phyloP scores from a whole-genome alignment of 768 basidiomycete species.

The Trametes villosa region DNA sequence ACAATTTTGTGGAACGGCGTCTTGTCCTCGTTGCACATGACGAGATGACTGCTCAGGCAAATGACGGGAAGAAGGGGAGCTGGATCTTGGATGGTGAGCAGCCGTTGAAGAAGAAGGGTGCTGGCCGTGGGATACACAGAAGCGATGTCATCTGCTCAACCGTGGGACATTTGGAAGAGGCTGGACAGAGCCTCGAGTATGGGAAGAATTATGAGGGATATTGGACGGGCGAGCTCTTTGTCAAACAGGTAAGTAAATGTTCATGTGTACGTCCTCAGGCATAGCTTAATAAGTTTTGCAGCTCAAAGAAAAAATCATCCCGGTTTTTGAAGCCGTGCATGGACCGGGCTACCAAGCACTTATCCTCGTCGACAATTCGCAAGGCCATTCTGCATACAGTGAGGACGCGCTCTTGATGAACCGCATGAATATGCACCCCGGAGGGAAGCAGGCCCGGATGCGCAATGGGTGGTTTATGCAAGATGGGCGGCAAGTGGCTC shows the following conservation, averaged over 20 bases:
- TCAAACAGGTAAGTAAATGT: conserved; percentile 35
- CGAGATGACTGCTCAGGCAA: conserved; percentile 47
- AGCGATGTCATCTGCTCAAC: conserved; percentile 38
- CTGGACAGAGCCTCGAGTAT: conserved; percentile 42
- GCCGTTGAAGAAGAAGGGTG: conserved; percentile 43
- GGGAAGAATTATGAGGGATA: conserved; percentile 49
- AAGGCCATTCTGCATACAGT: conserved; percentile 45
- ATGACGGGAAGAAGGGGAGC: conserved; percentile 38
- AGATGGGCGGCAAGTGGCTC: conserved; percentile 26
- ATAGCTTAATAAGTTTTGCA: conserved; percentile 1
- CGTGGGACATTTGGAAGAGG: conserved; percentile 39
- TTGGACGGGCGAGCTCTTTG: conserved; percentile 41
- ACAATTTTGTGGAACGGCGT: conserved; percentile 26
- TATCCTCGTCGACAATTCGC: conserved; percentile 47
- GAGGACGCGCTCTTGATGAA: conserved; percentile 40
- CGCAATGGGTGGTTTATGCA: conserved; percentile 38
- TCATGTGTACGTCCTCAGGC: not conserved
- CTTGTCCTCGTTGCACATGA: conserved; percentile 37
- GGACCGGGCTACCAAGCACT: conserved; percentile 37
- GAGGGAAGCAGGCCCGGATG: conserved; percentile 43
- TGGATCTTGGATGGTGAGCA: conserved; percentile 44
- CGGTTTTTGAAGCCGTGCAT: conserved; percentile 25
- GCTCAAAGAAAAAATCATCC: conserved; percentile 30
- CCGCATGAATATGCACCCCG: conserved; percentile 43
- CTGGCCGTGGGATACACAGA: conserved; percentile 42